These are phyloP conservation scores for Ophidiomyces ophidiicola DNA, from an alignment of 2,329 filamentous ascomycete genomes.

Conservation along the genomic window DNA sequence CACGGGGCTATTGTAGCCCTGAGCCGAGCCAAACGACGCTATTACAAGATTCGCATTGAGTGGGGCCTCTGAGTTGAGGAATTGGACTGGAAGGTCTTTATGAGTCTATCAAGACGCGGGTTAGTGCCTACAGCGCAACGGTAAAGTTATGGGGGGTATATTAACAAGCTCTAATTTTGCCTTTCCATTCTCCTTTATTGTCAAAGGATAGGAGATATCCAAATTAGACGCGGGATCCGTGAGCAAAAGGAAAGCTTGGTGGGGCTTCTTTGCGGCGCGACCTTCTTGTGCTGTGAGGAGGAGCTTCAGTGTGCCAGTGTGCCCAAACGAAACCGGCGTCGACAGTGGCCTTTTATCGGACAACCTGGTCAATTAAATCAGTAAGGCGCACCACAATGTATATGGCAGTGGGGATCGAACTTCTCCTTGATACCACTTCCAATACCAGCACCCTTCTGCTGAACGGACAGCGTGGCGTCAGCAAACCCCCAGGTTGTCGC, in stretches of 20 bases:
- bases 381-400: background rate
- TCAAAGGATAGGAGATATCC: slow-evolving; percentile 76
- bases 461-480: slow-evolving; percentile 51
- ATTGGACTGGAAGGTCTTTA: slow-evolving; percentile 76
- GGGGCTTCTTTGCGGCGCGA: slow-evolving; percentile 67
- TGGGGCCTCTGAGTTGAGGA: slow-evolving; percentile 55
- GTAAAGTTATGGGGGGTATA: slow-evolving; percentile 14
- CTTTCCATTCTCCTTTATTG: slow-evolving; percentile 77
- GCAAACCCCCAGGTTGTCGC: slow-evolving; percentile 49
- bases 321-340: slow-evolving; percentile 52
- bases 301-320: slow-evolving; percentile 66
- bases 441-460: slow-evolving; percentile 47
- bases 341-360: slow-evolving; percentile 48
- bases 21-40: slow-evolving; percentile 68
- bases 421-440: slow-evolving; percentile 44
- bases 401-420: slow-evolving; percentile 31
- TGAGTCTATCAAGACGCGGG: slow-evolving; percentile 53
- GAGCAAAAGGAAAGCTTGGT: slow-evolving; percentile 84
- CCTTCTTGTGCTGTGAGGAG: slow-evolving; percentile 68
- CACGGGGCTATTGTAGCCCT: slow-evolving; percentile 53
- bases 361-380: slow-evolving; percentile 38
- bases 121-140: slow-evolving; percentile 6
- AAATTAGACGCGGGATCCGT: slow-evolving; percentile 62
- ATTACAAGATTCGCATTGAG: slow-evolving; percentile 73
- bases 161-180: slow-evolving; percentile 72